A percentile compares a stretch with the other conserved stretches of the same genome.
These are phyloP conservation scores for Trichoderma virens DNA, from an alignment of 495 filamentous ascomycete species.

Conservation along the genomic window DNA sequence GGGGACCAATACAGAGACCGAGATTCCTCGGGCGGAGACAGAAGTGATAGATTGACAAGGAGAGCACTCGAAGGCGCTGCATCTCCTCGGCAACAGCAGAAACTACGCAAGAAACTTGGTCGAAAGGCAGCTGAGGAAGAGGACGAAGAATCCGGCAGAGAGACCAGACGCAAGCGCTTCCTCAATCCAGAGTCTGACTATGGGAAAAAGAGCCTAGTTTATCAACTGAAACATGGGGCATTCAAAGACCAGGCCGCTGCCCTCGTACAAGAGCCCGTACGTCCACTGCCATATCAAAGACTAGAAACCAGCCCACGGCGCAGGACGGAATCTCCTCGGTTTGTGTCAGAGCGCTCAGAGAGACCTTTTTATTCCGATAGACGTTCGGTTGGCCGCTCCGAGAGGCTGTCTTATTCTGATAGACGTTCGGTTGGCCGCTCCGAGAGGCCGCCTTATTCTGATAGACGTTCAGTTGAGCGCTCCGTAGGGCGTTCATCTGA, in stretches of 20 bases:
- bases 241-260: conserved; percentile 13
- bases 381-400: no score
- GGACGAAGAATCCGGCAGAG: conserved; percentile 20
- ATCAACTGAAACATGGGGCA: conserved; percentile 27
- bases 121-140: conserved; percentile 40
- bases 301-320: background rate
- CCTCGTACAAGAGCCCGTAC: background rate
- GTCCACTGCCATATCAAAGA: background rate
- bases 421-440: no score
- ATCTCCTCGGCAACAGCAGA: conserved; percentile 6
- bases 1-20: background rate
- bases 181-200: conserved; percentile 29
- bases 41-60: background rate
- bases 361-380: background rate
- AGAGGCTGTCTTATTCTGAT: no score
- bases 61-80: conserved; percentile 8
- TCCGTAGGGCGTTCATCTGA: background rate
- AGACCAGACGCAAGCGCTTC: conserved; percentile 36
- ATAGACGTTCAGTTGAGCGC: no score
- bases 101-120: conserved; percentile 31
- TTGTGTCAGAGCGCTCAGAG: background rate
- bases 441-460: no score
- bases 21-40: conserved; percentile 11
- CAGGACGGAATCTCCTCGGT: background rate
- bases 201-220: conserved; percentile 40